Conservation (phyloP, 495 filamentous ascomycete genomes). For the Haplographium delicatum region DNA sequence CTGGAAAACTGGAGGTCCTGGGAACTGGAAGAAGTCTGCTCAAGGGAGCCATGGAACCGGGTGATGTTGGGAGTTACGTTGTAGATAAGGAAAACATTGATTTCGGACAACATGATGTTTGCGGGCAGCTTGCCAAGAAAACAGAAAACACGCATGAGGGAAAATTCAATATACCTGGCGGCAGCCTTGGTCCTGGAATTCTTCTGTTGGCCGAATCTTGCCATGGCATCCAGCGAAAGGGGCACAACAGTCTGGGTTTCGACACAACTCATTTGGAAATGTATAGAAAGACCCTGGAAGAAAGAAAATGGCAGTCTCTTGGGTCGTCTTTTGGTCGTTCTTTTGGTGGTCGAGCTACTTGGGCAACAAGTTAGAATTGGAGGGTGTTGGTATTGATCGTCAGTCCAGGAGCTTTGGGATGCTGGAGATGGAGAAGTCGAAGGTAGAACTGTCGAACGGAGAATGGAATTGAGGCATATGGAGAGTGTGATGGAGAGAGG, state of each 20-base stretch:
- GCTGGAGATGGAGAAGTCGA: conserved; percentile 14
- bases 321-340: conserved; percentile 6
- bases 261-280: conserved; percentile 23
- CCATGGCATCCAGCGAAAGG: conserved; percentile 22
- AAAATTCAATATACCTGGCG: conserved; percentile 28
- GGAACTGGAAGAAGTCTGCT: background rate
- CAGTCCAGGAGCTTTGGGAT: conserved; percentile 7
- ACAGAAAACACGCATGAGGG: conserved; percentile 9
- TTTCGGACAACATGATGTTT: conserved; percentile 20
- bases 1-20: conserved; percentile 1
- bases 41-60: background rate
- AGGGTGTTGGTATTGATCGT: background rate
- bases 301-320: conserved; percentile 7
- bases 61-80: conserved; percentile 6
- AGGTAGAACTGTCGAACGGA: conserved; percentile 2
- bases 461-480: conserved; percentile 5
- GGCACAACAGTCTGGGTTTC: conserved; percentile 22
- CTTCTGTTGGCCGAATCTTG: conserved; percentile 19
- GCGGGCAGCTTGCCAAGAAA: background rate
- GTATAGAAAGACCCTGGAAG: conserved; percentile 2
- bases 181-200: conserved; percentile 22
- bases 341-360: background rate
- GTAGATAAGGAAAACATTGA: conserved; percentile 16
- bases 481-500: conserved; percentile 1
- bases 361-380: conserved; percentile 13